phyloP scores from a whole-genome alignment of 257 asterid species.

The Cinchona pubescens region DNA sequence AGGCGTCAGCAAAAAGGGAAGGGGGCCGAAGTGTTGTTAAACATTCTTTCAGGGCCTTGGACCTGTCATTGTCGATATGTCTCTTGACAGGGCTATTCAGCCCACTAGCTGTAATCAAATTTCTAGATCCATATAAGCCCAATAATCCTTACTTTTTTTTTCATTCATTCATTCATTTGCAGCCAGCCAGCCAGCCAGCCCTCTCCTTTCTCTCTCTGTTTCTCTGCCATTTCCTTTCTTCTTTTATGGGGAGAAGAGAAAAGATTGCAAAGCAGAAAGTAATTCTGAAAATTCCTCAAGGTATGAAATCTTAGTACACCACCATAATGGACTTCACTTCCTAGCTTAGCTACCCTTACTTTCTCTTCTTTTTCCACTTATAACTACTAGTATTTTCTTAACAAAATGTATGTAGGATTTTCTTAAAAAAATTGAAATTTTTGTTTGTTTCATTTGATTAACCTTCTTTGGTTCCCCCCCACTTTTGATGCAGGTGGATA shows the following conservation, averaged over 20 bases:
- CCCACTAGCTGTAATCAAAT: slow-evolving; percentile 52
- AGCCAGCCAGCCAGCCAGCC: background rate
- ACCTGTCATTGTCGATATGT: slow-evolving; percentile 53
- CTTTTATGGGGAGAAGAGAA: slow-evolving; percentile 49
- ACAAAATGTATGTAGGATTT: too few species aligned
- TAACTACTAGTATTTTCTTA: too few species aligned
- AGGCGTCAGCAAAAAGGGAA: slow-evolving; percentile 20
- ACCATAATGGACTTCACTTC: background rate
- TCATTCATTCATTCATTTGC: slow-evolving; percentile 17
- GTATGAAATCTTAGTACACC: slow-evolving; percentile 28
- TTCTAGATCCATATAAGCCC: slow-evolving; percentile 36
- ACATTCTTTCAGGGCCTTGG: slow-evolving; percentile 60
- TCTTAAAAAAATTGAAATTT: background rate
- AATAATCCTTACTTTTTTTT: slow-evolving; percentile 19
- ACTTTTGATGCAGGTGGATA: slow-evolving; percentile 34
- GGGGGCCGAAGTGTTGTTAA: background rate
- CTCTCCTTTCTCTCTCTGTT: slow-evolving; percentile 23
- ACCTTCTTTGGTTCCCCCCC: background rate
- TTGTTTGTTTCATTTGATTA: background rate
- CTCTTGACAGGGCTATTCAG: slow-evolving; percentile 53
- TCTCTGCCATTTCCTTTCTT: slow-evolving; percentile 9
- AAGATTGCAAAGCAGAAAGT: slow-evolving; percentile 42
- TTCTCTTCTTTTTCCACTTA: background rate
- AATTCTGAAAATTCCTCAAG: slow-evolving; percentile 45
- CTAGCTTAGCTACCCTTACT: too few species aligned